Evolutionary conservation across 108 stramenopile species (phyloP).

Genomic region (Stephanodiscus triporus): DNA sequence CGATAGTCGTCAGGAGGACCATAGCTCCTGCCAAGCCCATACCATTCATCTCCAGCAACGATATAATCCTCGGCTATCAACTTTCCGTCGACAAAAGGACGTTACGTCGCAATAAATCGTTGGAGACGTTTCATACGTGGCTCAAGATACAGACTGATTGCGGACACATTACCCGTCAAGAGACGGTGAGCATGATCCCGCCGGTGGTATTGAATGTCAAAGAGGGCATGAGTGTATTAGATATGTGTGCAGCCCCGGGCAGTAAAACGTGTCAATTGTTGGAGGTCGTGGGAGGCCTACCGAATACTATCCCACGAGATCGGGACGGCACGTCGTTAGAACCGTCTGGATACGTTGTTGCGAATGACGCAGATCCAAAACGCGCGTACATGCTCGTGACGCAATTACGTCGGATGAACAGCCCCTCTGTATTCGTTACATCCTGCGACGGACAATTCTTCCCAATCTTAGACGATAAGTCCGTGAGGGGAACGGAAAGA

Average conservation of each 20-base stretch:
- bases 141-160: slow-evolving; percentile 81
- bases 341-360: slow-evolving; percentile 88
- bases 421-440: slow-evolving; percentile 88
- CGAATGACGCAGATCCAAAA: slow-evolving; percentile 94
- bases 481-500: slow-evolving; percentile 43
- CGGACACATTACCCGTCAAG: slow-evolving; percentile 94
- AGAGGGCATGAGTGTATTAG: slow-evolving; percentile 84
- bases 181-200: slow-evolving; percentile 98
- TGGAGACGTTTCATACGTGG: slow-evolving; percentile 72
- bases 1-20: slow-evolving; percentile 41
- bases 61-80: slow-evolving; percentile 59
- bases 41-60: slow-evolving; percentile 58
- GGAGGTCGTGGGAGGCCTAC: slow-evolving; percentile 71
- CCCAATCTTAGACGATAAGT: slow-evolving; percentile 63
- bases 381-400: slow-evolving; percentile 97
- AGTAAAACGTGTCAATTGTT: slow-evolving; percentile 97
- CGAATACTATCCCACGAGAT: not conserved
- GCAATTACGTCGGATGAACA: slow-evolving; percentile 89
- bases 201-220: slow-evolving; percentile 90
- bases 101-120: slow-evolving; percentile 65
- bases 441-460: slow-evolving; percentile 91
- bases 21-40: slow-evolving; percentile 76
- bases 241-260: slow-evolving; percentile 99
- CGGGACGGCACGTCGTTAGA: slow-evolving; percentile 32
- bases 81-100: slow-evolving; percentile 74